Evolutionary conservation across 768 basidiomycete genomes (phyloP).

Genomic region (Austroboletus festivus): DNA sequence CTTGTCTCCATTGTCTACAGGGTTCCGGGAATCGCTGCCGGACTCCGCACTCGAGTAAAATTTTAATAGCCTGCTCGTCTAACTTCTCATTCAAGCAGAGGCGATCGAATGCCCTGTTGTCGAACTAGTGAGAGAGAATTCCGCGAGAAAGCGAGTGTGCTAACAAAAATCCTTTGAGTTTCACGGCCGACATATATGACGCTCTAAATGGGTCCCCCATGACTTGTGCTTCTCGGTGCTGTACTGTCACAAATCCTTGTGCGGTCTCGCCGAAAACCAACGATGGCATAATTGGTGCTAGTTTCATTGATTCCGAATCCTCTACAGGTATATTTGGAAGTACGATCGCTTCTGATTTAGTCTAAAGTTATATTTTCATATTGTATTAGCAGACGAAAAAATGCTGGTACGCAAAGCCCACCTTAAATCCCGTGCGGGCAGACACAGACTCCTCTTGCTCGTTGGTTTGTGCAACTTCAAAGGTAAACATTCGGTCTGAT

Average conservation of each 20-base stretch:
- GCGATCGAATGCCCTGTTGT: constrained; percentile 19
- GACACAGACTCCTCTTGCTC: constrained; percentile 53
- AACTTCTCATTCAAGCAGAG: constrained; percentile 25
- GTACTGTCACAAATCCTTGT: constrained; percentile 39
- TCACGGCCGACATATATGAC: background rate
- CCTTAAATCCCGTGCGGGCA: constrained; percentile 44
- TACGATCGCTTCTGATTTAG: constrained; percentile 10
- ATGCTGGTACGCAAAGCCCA: constrained; percentile 8
- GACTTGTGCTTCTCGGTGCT: constrained; percentile 16
- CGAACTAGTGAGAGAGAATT: background rate
- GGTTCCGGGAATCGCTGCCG: constrained; percentile 20
- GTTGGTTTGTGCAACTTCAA: constrained; percentile 51
- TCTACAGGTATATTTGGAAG: constrained; percentile 8
- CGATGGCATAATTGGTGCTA: constrained; percentile 17
- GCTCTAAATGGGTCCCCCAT: background rate
- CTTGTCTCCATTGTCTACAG: constrained; percentile 25
- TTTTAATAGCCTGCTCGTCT: constrained; percentile 23
- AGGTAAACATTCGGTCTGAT: constrained; percentile 48
- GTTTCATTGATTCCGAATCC: constrained; percentile 3
- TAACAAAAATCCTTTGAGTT: constrained; percentile 22
- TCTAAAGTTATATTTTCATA: too few relatives aligned
- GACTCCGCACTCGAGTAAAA: constrained; percentile 31
- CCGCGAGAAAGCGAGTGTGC: background rate
- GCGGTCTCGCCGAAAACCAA: constrained; percentile 39
- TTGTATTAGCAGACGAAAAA: background rate